Evolutionary conservation across 306 rosid genomes (phyloP), one percentile per base, ranked within the genome.

Genomic region (Begonia masoniana): DNA sequence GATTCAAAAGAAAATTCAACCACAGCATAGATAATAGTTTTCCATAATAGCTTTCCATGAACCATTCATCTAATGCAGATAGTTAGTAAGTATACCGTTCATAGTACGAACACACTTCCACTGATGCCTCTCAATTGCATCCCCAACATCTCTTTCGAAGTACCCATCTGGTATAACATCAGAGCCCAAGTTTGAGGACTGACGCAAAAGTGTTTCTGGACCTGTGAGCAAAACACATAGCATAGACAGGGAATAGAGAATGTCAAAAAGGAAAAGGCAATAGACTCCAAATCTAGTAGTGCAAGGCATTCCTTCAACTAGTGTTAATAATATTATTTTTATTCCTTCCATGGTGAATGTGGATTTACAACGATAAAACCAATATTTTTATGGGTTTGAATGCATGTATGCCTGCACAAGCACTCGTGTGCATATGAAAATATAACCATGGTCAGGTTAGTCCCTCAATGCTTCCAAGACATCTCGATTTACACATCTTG

Each of bases 101-200:
- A 85, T 65, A 48, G 97, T 85, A 45, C 80, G 87, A 63, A 81
- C 91, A 56, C 94, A 91, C 74, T 91, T 91, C 97, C 97, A 91
- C 63, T 74, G 63, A 68, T 91, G 75, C 17, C 70, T 71, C 16
- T 91, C 97, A 76, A 80, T 54, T 62, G 85, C 88, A 81, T 91
- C 97, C 43, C 94, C 81, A 11, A 10, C 51, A 2, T 91, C 92
- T 55, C 57, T 68, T 31, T 83, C 91, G 58, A 63, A 52, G 64
- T 62, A 76, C 31, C 79, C 77, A 62, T 83, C 96, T 54, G 78
- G 35, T 41, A 65, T 48, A 41, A 35, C 64, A 10, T 42, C 63
- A 55, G 68, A 13, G 48, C 55, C 65, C 52, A 74, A 52, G 54
- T 59, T 65, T 43, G 95, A 82, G 35, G 91, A 73, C 55, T 76